Conservation (phyloP, 345 rosid species). For the Pistacia integerrima region DNA sequence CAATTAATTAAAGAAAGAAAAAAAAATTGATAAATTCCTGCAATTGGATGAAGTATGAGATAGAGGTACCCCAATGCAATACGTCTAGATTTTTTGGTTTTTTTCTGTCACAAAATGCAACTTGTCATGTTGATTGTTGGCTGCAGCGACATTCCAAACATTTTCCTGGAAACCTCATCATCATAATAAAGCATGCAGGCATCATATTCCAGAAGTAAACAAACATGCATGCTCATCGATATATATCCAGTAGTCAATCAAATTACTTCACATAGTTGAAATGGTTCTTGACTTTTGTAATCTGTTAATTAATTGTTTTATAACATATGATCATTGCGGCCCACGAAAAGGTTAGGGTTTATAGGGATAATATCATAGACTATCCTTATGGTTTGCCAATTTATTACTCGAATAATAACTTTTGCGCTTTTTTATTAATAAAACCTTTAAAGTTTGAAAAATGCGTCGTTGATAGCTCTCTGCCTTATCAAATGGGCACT, state of each 20-base stretch:
- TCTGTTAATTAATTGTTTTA: not conserved
- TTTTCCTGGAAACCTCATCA: not conserved
- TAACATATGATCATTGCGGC: not conserved
- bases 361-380: no score
- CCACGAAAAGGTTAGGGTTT: not conserved
- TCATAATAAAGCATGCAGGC: not conserved
- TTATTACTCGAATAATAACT: no score
- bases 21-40: not conserved
- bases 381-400: no score
- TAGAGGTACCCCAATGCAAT: not conserved
- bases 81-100: conserved; percentile 2
- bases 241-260: not conserved
- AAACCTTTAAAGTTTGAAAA: no score
- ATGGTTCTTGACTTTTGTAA: not conserved
- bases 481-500: no score
- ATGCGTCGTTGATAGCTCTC: no score
- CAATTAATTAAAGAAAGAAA: no score
- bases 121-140: conserved; percentile 9
- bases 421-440: no score
- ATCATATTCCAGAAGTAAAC: not conserved
- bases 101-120: not conserved
- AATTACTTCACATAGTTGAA: not conserved
- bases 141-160: conserved; percentile 19
- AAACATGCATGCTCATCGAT: not conserved
- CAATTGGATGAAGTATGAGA: not conserved